Evolutionary conservation across 768 basidiomycete species (phyloP).

Genomic region (Candolleomyces eurysporus): DNA sequence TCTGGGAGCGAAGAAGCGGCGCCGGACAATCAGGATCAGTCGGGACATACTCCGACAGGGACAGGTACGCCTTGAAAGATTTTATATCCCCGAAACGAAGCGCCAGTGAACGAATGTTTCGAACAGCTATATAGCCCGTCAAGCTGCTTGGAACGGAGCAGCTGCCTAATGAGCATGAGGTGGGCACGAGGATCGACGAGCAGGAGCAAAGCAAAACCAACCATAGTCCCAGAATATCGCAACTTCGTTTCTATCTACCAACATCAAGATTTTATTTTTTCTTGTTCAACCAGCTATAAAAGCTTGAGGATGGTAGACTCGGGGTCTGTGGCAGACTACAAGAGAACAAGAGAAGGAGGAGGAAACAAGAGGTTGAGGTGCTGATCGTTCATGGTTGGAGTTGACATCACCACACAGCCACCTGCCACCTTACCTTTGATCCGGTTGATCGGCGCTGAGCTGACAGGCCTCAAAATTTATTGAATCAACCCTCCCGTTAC

Average conservation of each 20-base stretch:
- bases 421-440: too few species aligned
- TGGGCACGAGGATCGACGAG: background rate
- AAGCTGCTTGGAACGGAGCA: conserved; percentile 24
- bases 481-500: too few species aligned
- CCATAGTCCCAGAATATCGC: conserved; percentile 26
- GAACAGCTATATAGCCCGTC: conserved; percentile 24
- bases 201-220: conserved; percentile 6
- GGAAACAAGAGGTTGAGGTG: too few species aligned
- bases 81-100: conserved; percentile 26
- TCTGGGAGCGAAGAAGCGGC: conserved; percentile 21
- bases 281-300: background rate
- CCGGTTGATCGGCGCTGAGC: too few species aligned
- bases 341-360: too few species aligned
- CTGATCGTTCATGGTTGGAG: too few species aligned
- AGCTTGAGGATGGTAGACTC: background rate
- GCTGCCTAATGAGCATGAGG: conserved; percentile 20
- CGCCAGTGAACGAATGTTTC: conserved; percentile 24
- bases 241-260: conserved; percentile 7
- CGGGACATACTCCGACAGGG: conserved; percentile 19
- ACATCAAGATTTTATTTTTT: background rate
- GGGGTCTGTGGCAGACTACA: too few species aligned
- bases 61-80: conserved; percentile 30
- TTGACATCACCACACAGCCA: too few species aligned
- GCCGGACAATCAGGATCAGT: conserved; percentile 1
- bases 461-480: too few species aligned